A percentile compares a stretch with the other conserved stretches of the same genome.
phyloP scores from a whole-genome alignment of 176 grass and related monocot genomes.

The Ensete ventricosum region DNA sequence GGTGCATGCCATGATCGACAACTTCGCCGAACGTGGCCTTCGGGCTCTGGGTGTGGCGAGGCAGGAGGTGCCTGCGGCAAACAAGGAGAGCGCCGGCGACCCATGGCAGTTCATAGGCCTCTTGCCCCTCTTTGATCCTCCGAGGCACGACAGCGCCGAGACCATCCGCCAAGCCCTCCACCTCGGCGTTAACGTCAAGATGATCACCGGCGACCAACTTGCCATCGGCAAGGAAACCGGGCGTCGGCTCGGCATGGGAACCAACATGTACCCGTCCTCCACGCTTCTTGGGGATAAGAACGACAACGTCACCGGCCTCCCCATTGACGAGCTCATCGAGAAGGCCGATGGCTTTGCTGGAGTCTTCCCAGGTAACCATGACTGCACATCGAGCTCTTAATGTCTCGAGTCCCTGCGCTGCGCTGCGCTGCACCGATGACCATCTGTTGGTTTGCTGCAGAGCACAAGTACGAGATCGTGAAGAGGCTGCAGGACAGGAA shows the following conservation, averaged over 20 bases:
- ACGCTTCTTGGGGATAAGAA: slow-evolving; percentile 69
- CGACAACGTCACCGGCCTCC: slow-evolving; percentile 43
- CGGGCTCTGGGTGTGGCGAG: slow-evolving; percentile 62
- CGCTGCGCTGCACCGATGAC: too few relatives aligned
- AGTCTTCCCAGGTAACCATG: slow-evolving; percentile 51
- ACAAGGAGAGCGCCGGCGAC: slow-evolving; percentile 55
- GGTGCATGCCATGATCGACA: slow-evolving; percentile 47
- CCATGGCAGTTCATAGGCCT: slow-evolving; percentile 82
- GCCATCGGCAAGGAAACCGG: slow-evolving; percentile 89
- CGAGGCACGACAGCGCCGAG: slow-evolving; percentile 84
- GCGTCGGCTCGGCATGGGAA: slow-evolving; percentile 80
- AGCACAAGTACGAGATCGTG: slow-evolving; percentile 99
- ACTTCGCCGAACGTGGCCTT: slow-evolving; percentile 68
- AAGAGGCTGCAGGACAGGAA: slow-evolving; percentile 75
- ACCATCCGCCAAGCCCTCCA: slow-evolving; percentile 74
- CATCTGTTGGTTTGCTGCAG: slow-evolving; percentile 7
- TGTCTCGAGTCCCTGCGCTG: background rate
- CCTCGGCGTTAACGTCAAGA: slow-evolving; percentile 88
- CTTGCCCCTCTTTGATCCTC: slow-evolving; percentile 79
- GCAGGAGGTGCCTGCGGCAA: slow-evolving; percentile 65
- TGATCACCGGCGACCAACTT: slow-evolving; percentile 96
- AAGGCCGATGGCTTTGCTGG: slow-evolving; percentile 86
- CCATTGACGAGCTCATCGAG: slow-evolving; percentile 91
- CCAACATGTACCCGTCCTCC: slow-evolving; percentile 90
- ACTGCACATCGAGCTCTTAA: too few relatives aligned